Evolutionary conservation across 768 basidiomycete species (phyloP), one percentile per base, ranked within the genome.

Genomic region (Kwoniella heveanensis): DNA sequence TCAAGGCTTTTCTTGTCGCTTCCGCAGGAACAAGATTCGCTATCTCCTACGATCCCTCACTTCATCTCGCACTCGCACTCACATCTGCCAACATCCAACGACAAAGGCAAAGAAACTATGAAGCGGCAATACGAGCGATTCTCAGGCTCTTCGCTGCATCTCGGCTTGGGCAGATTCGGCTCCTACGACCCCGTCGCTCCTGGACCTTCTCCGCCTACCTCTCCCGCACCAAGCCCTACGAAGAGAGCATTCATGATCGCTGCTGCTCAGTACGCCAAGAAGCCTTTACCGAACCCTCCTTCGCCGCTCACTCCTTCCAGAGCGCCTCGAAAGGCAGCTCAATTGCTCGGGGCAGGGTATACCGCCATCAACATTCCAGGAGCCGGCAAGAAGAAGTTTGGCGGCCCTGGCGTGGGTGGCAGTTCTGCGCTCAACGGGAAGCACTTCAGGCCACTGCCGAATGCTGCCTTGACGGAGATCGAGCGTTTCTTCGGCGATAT

Each of bases 311-410:
- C 75, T 15, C 75, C 72, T 9, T 65, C 68, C 49, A 55, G 72
- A 15, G 75, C 72, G 48, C 75, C 75, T 17, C 47, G 61, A 22
- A 77, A 77, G 60, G 75, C 75, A 2, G 72, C 72, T 19, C 54
- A 58, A 22, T 30, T 77, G 7, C 65, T 77, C 10, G 71, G 74
- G 19, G 59, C 68, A 9, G 57, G 58, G 24, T 17, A 51, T 12
- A 50, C 53, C 26, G 46, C 19, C 19, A 22, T 25, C 26, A 46
- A 22, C 1, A 10, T 49, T 17, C 2, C 26, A 21, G 27, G 15
- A 22, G 24, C 25, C 8, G 36, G n/a, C 52, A 54, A 48, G 19
- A 47, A 39, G 21, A 53, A 50, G 26, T 21, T 50, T 9, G 48
- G 51, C 19, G 39, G 6, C 32, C n/a, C n/a, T n/a, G 32, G 32